Percentiles rank a stretch among this genome's conserved stretches.
Conservation (phyloP, 768 basidiomycete species). For the Infundibulicybe gibba region DNA sequence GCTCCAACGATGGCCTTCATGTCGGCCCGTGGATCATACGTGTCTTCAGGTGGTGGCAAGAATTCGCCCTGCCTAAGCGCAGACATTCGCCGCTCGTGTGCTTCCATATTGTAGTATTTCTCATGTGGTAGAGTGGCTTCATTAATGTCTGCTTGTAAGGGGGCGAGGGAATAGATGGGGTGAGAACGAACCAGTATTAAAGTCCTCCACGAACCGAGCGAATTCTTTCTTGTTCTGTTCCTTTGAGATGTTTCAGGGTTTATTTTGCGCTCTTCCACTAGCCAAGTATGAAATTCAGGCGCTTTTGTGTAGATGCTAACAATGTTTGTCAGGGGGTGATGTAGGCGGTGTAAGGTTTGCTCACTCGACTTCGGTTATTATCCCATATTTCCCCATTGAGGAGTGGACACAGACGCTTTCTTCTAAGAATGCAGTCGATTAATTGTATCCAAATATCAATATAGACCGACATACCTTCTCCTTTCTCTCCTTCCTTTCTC, state of each 20-base stretch:
- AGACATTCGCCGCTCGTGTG: constrained; percentile 81
- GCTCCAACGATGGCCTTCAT: constrained; percentile 69
- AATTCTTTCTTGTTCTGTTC: constrained; percentile 88
- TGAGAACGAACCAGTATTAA: constrained; percentile 60
- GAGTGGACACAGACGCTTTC: constrained; percentile 47
- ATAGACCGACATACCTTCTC: constrained; percentile 41
- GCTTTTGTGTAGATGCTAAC: constrained; percentile 76
- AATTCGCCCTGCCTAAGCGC: constrained; percentile 83
- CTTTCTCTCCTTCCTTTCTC: constrained; percentile 51
- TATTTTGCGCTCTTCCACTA: constrained; percentile 87
- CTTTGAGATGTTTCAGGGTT: constrained; percentile 89
- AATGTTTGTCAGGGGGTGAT: neutral
- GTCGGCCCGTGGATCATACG: constrained; percentile 84
- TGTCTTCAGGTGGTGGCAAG: constrained; percentile 64
- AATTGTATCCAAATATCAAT: neutral
- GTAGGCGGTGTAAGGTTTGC: constrained; percentile 15
- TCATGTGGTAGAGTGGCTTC: constrained; percentile 90
- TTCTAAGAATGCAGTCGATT: constrained; percentile 38
- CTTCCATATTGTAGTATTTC: constrained; percentile 91
- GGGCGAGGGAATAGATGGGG: neutral
- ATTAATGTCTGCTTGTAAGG: neutral
- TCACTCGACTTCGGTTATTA: constrained; percentile 83
- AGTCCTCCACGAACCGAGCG: constrained; percentile 77
- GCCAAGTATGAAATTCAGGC: constrained; percentile 88
- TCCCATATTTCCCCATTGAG: constrained; percentile 89